Conservation (phyloP, 1,284 basidiomycete species). For the Ceratobasidium sp. region DNA sequence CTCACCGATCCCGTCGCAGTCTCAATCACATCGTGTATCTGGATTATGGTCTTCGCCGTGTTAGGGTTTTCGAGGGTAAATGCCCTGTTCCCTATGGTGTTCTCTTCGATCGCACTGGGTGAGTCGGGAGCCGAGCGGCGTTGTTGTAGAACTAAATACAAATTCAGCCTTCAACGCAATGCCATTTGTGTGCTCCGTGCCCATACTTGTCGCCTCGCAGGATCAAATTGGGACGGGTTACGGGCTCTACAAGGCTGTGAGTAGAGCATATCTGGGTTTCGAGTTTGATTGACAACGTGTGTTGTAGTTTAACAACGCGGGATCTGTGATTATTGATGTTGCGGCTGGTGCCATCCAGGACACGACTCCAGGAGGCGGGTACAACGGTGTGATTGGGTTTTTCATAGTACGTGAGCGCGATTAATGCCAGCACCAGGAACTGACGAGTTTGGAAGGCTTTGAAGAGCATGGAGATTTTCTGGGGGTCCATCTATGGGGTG, state of each 20-base stretch:
- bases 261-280: not conserved
- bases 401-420: conserved; percentile 11
- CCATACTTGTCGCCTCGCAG: conserved; percentile 5
- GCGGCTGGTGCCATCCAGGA: conserved; percentile 33
- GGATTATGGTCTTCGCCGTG: conserved; percentile 15
- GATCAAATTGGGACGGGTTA: conserved; percentile 26
- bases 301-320: conserved; percentile 17
- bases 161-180: conserved; percentile 22
- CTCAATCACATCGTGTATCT: conserved; percentile 30
- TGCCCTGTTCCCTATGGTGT: conserved; percentile 12
- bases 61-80: conserved; percentile 9
- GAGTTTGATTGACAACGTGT: not conserved
- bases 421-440: not conserved
- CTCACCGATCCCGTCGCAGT: conserved; percentile 3
- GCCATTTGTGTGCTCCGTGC: conserved; percentile 27
- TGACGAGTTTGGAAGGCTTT: conserved; percentile 7
- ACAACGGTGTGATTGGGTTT: conserved; percentile 18
- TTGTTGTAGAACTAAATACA: not conserved
- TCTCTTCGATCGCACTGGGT: conserved; percentile 7
- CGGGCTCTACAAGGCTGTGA: conserved; percentile 23
- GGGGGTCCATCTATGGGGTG: conserved; percentile 20
- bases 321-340: conserved; percentile 21
- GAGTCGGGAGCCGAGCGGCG: not conserved
- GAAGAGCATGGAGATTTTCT: conserved; percentile 17
- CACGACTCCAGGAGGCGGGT: conserved; percentile 22